A percentile compares a stretch with the other conserved stretches of the same genome.
phyloP scores from a whole-genome alignment of 768 basidiomycete genomes.

The Naganishia friedmannii region DNA sequence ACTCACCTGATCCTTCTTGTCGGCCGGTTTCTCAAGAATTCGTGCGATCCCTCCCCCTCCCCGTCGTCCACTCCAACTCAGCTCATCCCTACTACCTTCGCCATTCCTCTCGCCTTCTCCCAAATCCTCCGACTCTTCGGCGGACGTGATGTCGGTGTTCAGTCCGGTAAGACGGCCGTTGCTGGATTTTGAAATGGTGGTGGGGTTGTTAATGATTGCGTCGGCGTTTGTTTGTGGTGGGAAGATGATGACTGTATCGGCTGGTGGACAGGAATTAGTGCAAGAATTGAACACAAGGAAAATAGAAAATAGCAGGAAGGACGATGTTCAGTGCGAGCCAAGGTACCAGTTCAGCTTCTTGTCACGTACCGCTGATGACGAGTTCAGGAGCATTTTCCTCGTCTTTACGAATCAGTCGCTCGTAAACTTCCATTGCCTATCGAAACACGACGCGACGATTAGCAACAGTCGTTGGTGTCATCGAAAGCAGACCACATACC shows the following conservation, averaged over 20 bases:
- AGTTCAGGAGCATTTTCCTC: conserved; percentile 71
- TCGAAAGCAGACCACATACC: conserved; percentile 41
- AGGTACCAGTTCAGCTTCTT: too few relatives aligned
- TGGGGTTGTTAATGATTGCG: conserved; percentile 35
- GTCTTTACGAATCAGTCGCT: conserved; percentile 61
- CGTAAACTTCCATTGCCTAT: conserved; percentile 77
- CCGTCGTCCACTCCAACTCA: conserved; percentile 30
- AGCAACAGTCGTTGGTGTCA: neutral
- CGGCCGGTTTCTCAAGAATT: conserved; percentile 80
- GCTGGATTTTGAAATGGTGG: conserved; percentile 39
- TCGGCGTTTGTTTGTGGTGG: conserved; percentile 55
- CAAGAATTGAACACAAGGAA: too few relatives aligned
- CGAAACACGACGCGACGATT: neutral
- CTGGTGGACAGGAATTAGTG: conserved; percentile 54
- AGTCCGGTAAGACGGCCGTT: neutral
- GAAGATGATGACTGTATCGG: conserved; percentile 90
- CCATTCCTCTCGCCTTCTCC: conserved; percentile 11
- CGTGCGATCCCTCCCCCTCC: conserved; percentile 60
- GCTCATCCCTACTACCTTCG: conserved; percentile 10
- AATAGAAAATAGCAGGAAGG: neutral
- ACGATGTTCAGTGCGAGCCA: neutral
- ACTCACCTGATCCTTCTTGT: conserved; percentile 63
- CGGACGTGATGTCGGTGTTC: conserved; percentile 24
- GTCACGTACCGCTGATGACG: conserved; percentile 70
- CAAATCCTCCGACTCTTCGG: conserved; percentile 7